These are phyloP conservation scores for Omphalotus olearius DNA, from an alignment of 1,284 basidiomycete species.

Conservation along the genomic window DNA sequence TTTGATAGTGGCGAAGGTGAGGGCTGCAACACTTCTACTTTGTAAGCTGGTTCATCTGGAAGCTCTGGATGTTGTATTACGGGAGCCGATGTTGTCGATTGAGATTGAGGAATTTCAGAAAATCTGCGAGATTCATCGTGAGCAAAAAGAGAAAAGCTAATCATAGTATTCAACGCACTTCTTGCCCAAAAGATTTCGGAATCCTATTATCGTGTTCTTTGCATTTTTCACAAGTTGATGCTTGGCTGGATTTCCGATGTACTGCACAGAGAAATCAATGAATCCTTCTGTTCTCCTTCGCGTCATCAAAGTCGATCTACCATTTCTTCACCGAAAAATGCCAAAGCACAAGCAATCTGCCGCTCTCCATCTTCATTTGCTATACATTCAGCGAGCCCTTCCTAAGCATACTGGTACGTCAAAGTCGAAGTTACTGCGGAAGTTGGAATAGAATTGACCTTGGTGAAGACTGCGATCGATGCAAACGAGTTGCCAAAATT, in stretches of 20 bases:
- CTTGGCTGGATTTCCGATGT: constrained; percentile 95
- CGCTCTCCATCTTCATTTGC: constrained; percentile 98
- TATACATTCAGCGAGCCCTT: constrained; percentile 89
- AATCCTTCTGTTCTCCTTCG: constrained; percentile 10
- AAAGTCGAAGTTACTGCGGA: neutral
- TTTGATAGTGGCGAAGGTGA: constrained; percentile 57
- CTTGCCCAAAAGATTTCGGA: constrained; percentile 92
- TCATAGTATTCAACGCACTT: constrained; percentile 45
- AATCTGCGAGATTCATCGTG: constrained; percentile 42
- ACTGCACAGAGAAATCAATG: constrained; percentile 43
- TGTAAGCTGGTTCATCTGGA: constrained; percentile 79
- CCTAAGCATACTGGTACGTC: constrained; percentile 40
- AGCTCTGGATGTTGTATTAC: constrained; percentile 75
- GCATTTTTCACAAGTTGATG: constrained; percentile 95
- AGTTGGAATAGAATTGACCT: constrained; percentile 46
- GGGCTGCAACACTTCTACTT: constrained; percentile 78
- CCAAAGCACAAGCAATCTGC: constrained; percentile 93
- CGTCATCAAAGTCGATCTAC: constrained; percentile 25
- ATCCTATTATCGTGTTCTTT: constrained; percentile 91
- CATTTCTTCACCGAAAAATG: constrained; percentile 89
- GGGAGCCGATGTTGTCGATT: constrained; percentile 51
- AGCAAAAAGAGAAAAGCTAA: neutral
- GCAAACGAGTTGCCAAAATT: constrained; percentile 97
- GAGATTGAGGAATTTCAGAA: constrained; percentile 64
- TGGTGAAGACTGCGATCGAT: constrained; percentile 94